A percentile compares a stretch with the other conserved stretches of the same genome.
phyloP scores from a whole-genome alignment of 305 asterid species.

The Fraxinus sp. region DNA sequence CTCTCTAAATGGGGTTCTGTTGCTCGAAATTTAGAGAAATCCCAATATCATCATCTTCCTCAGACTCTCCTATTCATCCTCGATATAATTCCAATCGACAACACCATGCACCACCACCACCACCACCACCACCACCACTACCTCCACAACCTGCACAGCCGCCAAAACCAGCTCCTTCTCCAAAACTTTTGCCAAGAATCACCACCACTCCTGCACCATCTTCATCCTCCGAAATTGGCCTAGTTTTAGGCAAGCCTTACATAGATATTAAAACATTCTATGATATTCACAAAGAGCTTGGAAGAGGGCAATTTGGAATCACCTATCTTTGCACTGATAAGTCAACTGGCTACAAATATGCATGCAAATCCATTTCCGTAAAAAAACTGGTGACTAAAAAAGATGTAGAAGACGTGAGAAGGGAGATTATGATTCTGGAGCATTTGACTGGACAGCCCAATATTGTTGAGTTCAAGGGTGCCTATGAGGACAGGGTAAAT shows the following conservation, averaged over 20 bases:
- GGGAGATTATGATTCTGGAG: conserved; percentile 63
- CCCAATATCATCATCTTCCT: conserved; percentile 47
- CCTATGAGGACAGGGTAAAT: conserved; percentile 49
- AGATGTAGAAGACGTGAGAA: conserved; percentile 46
- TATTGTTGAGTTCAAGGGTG: conserved; percentile 72
- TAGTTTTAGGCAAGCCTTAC: conserved; percentile 47
- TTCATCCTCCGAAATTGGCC: conserved; percentile 24
- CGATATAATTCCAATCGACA: not conserved
- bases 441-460: conserved; percentile 55
- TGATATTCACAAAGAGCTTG: conserved; percentile 57
- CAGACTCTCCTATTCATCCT: conserved; percentile 30
- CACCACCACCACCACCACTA: not conserved
- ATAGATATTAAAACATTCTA: conserved; percentile 47
- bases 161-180: conserved; percentile 14
- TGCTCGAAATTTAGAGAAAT: conserved; percentile 44
- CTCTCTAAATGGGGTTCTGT: conserved; percentile 52
- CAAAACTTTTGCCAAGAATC: not conserved
- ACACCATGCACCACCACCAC: not conserved
- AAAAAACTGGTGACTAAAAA: conserved; percentile 43
- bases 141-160: not conserved
- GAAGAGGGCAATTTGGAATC: conserved; percentile 72
- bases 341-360: conserved; percentile 43
- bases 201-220: not conserved
- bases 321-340: conserved; percentile 69
- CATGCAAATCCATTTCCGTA: conserved; percentile 70